Base-by-base conservation (phyloP, 805 yeast genomes). In the Ogataea polymorpha region DNA sequence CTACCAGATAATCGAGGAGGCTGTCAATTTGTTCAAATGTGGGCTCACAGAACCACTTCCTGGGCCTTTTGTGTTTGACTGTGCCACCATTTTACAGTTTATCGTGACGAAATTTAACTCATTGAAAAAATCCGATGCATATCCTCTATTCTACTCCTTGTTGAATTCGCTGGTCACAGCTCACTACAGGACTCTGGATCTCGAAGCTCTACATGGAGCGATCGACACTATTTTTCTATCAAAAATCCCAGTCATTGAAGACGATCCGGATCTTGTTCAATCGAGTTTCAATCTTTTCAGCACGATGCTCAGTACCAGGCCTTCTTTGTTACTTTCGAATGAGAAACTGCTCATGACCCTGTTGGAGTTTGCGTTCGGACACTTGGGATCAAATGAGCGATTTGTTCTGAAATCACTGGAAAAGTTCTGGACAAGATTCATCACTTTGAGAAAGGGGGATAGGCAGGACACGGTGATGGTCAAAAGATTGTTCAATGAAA, bases 1-100 rank as follows among this genome's bases (percentile, higher is more conserved):
- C 42, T 54, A 77, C 0, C 67, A 70, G 4, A 64, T 84, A 2
- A 73, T 83, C 5, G 93, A 86, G 49, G 75, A 72, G 20, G 72
- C 84, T 20, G 77, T 88, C 44, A 65, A 70, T 6, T 74, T 88
- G 2, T 69, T 87, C 48, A 80, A 77, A 50, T 51, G 66, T 12
- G 95, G 95, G 1, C 60, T 87, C 12, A 62, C 76, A 3, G 96
- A 87, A 53, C 57, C 68, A 3, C 59, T 77, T 5, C 67, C 74
- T 14, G 89, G 89, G 0, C 86, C 93, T 0, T 86, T 84, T 59
- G 79, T 74, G 8, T 72, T 84, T 43, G 62, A 65, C 0, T 44
- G 67, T 3, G 59, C 61, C 0, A 56, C 65, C 0, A 67, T 79
- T 6, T 41, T 77, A 21, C 58, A 62, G 45, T 77, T 67, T 45